Conservation (phyloP, 192 early-diverging fungal genomes). For the Rhizophagus prolifer region DNA sequence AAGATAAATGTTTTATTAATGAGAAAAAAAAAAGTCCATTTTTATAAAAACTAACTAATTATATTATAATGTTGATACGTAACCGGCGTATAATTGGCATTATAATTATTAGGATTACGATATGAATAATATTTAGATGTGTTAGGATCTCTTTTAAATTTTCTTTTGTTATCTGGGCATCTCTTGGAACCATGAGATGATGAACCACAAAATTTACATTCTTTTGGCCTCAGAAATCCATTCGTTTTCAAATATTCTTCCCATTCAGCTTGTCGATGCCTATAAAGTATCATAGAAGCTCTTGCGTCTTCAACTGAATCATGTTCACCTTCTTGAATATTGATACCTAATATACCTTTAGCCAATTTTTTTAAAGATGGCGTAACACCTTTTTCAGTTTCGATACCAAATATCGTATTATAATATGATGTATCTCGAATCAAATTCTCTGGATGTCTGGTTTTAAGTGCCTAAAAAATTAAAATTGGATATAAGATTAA, state of each 20-base stretch:
- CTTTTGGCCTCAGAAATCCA: neutral
- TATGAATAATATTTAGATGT: neutral
- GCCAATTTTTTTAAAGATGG: conserved; percentile 64
- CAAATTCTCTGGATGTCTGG: conserved; percentile 60
- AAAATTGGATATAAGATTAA: neutral
- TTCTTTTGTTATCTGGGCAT: neutral
- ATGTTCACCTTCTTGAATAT: conserved; percentile 73
- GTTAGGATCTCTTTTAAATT: neutral
- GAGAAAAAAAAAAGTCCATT: no score
- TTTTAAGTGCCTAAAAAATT: conserved; percentile 41
- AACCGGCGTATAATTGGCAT: neutral
- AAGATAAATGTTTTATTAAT: no score
- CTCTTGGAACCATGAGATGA: neutral
- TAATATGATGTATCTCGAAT: conserved; percentile 59
- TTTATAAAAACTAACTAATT: no score
- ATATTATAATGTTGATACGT: neutral
- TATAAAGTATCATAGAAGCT: neutral
- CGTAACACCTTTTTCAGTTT: conserved; percentile 31
- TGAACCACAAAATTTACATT: neutral
- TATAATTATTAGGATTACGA: neutral
- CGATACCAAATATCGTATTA: conserved; percentile 45
- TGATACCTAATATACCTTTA: conserved; percentile 55
- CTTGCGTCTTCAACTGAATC: conserved; percentile 42
- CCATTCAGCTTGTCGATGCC: neutral
- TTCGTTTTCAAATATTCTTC: neutral